Conservation (phyloP, 2,329 filamentous ascomycete genomes). For the Calycina marina region DNA sequence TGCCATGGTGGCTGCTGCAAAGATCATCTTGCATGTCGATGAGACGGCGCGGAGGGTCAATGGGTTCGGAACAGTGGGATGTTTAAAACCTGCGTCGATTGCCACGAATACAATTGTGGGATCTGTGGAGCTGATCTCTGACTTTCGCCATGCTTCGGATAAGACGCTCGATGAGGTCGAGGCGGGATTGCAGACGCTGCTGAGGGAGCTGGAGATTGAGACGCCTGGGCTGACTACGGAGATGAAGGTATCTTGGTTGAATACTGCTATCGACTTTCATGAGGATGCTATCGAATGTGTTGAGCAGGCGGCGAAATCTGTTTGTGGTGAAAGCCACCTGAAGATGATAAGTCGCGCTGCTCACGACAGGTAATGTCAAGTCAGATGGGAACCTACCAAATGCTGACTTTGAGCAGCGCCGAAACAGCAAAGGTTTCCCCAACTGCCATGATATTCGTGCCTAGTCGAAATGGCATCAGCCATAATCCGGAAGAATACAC, state of each 20-base stretch:
- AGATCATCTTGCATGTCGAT: slow-evolving; percentile 12
- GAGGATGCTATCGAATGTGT: neutral
- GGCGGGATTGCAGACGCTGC: neutral
- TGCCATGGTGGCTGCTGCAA: slow-evolving; percentile 36
- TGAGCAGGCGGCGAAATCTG: neutral
- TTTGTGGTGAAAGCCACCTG: neutral
- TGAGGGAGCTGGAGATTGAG: neutral
- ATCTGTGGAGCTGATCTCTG: slow-evolving; percentile 16
- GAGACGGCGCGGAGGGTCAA: slow-evolving; percentile 8
- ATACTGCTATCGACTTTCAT: neutral
- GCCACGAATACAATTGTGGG: slow-evolving; percentile 14
- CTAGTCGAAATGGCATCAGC: slow-evolving; percentile 44
- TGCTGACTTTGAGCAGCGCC: slow-evolving; percentile 4
- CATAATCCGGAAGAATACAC: slow-evolving; percentile 50
- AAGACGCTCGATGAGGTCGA: neutral
- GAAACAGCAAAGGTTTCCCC: slow-evolving; percentile 12
- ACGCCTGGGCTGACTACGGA: neutral
- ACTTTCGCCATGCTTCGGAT: slow-evolving; percentile 13
- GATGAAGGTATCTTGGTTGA: neutral
- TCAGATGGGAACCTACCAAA: no score
- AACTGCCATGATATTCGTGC: slow-evolving; percentile 52
- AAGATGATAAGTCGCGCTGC: neutral
- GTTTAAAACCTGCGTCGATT: slow-evolving; percentile 13
- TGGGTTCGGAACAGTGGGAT: slow-evolving; percentile 16
- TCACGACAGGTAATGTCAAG: neutral